These are phyloP conservation scores for Trichoderma sp. DNA, from an alignment of 2,329 filamentous ascomycete genomes.

Conservation along the genomic window DNA sequence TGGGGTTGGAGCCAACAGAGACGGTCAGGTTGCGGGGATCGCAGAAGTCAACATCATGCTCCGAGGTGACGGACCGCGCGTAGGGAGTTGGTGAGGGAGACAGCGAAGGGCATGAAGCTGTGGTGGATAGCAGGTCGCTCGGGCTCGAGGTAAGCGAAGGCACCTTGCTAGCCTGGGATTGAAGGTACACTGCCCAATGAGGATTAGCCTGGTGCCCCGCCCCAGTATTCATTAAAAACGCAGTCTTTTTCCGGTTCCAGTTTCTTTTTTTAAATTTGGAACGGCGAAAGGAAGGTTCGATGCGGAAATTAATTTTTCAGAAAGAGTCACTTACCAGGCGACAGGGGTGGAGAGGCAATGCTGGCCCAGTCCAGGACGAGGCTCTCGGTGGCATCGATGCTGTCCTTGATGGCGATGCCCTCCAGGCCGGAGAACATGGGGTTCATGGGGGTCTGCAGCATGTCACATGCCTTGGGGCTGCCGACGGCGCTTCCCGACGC, in stretches of 20 bases:
- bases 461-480: conserved; percentile 76
- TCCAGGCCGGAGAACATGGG: conserved; percentile 73
- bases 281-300: conserved; percentile 1
- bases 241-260: neutral
- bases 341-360: conserved; percentile 79
- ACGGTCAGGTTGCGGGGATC: conserved; percentile 89
- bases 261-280: neutral
- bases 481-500: conserved; percentile 79
- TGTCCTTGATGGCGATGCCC: conserved; percentile 63
- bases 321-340: conserved; percentile 71
- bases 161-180: conserved; percentile 45
- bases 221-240: conserved; percentile 15
- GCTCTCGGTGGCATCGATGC: conserved; percentile 69
- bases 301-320: neutral
- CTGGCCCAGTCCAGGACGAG: conserved; percentile 75
- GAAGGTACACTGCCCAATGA: conserved; percentile 46
- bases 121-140: conserved; percentile 69
- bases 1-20: conserved; percentile 46
- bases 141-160: conserved; percentile 61
- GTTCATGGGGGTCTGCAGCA: conserved; percentile 79
- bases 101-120: conserved; percentile 76
- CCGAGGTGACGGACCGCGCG: conserved; percentile 63
- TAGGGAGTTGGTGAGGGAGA: conserved; percentile 84
- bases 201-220: conserved; percentile 37
- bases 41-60: conserved; percentile 79